Conservation (phyloP, 2,329 filamentous ascomycete species). For the Hymenoscyphus linearis region DNA sequence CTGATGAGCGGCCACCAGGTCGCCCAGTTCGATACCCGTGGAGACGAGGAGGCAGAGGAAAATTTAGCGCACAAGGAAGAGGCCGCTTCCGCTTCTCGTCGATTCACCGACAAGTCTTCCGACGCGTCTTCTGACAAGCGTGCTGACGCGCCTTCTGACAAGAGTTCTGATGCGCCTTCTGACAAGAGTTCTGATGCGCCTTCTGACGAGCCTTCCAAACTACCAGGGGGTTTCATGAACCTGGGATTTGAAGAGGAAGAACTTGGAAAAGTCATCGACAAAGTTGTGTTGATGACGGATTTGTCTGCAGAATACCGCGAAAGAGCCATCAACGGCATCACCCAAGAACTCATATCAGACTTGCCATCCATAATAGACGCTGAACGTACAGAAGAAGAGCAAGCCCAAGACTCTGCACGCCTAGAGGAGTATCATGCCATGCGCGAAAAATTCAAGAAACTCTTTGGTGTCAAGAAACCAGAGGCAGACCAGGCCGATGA, state of each 20-base stretch:
- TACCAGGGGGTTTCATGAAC: not conserved
- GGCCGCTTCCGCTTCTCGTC: not conserved
- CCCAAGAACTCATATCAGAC: too few relatives aligned
- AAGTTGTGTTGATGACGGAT: too few relatives aligned
- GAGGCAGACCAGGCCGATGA: not conserved
- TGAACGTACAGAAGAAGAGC: not conserved
- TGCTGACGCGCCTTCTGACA: not conserved
- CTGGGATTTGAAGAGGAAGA: not conserved
- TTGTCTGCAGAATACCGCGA: not conserved
- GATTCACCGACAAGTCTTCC: not conserved
- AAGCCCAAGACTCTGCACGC: not conserved
- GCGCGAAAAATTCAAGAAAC: not conserved
- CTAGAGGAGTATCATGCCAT: not conserved
- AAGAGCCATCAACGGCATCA: not conserved
- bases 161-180: too few relatives aligned
- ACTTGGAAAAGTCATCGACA: not conserved
- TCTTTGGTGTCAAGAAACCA: not conserved
- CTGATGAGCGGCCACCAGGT: not conserved
- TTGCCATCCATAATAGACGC: too few relatives aligned
- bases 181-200: not conserved
- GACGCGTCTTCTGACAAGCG: not conserved
- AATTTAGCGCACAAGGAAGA: not conserved
- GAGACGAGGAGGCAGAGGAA: not conserved
- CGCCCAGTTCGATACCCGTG: not conserved
- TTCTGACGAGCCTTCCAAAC: not conserved